Base-by-base conservation (phyloP, 371 early-diverging fungal genomes). In the Phascolomyces articulosus region DNA sequence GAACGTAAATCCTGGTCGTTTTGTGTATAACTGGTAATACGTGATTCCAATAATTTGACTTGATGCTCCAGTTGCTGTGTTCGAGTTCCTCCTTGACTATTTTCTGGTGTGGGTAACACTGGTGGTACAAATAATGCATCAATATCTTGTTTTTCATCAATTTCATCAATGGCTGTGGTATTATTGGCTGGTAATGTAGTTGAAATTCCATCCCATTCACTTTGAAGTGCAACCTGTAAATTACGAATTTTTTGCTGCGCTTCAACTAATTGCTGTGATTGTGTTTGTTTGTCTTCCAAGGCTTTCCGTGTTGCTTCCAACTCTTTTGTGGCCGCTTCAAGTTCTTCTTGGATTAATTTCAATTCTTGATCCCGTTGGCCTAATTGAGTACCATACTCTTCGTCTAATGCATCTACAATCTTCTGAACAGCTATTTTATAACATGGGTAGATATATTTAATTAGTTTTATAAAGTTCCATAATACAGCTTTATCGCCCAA, bases 391-490 rank as follows among this genome's bases (percentile, higher is more conserved):
- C 87, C 77, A 56, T 89, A 89, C 29, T 90, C 89, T 3, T 82
- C 71, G 62, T 91, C 92, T 23, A 91, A 66, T 7, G 87, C 90
- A 60, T 89, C 82, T 28, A 92, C 87, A 67, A 91, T 83, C 59
- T 82, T 87, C 71, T 90, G 90, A 18, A 91, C 90, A 61, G 82
- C 88, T 87, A 70, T 34, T 34, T 34, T 34, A 2, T 34, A 4
- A 13, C 44, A 44, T 13, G 4, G 4, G 44, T 18, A 44, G n/a
- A n/a, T n/a, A n/a, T n/a, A n/a, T 18, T 41, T 15, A n/a, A 44
- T 44, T 6, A 44, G 9, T 9, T 38, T 38, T 38, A 9, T n/a
- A 15, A 7, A 56, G 11, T 4, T 24, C 18, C 3, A 8, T 56
- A 4, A 28, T 8, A n/a, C 56, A 56, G 16, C n/a, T 56, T n/a